Evolutionary conservation across 106 monocot genomes (phyloP), one percentile per base, ranked within the genome.

Genomic region (Apostasia shenzhenica): DNA sequence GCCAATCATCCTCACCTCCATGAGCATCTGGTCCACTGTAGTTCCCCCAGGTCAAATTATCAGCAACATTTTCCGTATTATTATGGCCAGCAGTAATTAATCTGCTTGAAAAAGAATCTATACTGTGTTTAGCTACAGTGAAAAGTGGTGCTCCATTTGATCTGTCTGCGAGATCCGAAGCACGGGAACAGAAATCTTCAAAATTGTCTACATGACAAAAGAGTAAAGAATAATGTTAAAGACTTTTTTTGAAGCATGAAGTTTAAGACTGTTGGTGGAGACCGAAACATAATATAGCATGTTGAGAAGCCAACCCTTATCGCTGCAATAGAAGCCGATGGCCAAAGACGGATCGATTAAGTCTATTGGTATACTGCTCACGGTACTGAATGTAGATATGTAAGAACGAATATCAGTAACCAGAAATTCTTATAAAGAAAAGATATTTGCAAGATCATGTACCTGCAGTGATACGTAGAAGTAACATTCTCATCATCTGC

Each of bases 391-490:
- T 14, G 5, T 14, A 6, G 39, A 66, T 6, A 14, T 26, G 37
- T 47, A 49, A 66, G 57, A 46, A 44, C 10, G 0, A 5, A 67
- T 57, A 57, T 10, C 4, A 73, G 4, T 5, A 78, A 62, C 9
- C 37, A 49, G 13, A 9, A 13, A 76, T 49, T 57, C 5, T 14
- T 0, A 4, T 38, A 43, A 45, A 11, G 47, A 47, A 2, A 56
- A 13, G 6, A 48, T n/a, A 61, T 11, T n/a, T 6, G 56, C n/a
- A 56, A 12, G 56, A 56, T 56, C 13, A 56, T 48, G 47, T 57
- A 87, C 97, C 92, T 97, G 97, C 92, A 97, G 63, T 97, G 97
- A 70, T 97, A 97, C 26, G 97, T 89, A 64, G 89, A 85, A 54
- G 89, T 89, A 71, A 92, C 97, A 14, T 87, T 89, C 69, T 82